Evolutionary conservation across 2,329 filamentous ascomycete genomes (phyloP), one percentile per base, ranked within the genome.

Genomic region (Monosporascus sp.): DNA sequence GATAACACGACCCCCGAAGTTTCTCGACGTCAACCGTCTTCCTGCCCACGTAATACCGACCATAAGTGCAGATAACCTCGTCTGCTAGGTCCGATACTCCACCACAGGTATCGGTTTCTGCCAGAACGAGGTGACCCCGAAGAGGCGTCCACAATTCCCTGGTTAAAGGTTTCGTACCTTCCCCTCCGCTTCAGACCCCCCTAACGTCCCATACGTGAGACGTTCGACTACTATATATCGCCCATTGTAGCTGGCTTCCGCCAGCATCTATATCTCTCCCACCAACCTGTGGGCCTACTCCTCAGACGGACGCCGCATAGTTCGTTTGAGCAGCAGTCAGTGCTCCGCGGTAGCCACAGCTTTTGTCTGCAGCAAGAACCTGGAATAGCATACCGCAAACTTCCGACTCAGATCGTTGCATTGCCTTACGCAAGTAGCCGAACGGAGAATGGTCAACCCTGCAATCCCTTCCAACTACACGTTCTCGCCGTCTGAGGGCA

Each of bases 311-410:
- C 88, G 81, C 87, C 85, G 84, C 88, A 91, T 87, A 84, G 88
- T 92, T 92, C 90, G 90, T 93, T 91, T 95, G 90, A 85, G 90
- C 82, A 85, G 89, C 86, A 95, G 91, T 91, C 88, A 91, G 91
- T 90, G 91, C 91, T 94, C 88, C 88, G 88, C 86, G 81, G 82
- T 84, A 80, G 79, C 74, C 73, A 70, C 70, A 62, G 63, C 56
- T 56, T 48, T 51, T 46, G 51, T 61, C 59, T 59, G 61, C 61
- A 61, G 55, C 57, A 22, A 49, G 55, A 52, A 56, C 48, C 56
- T 38, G 59, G 58, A 58, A 56, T 54, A 34, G 51, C 55, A 60
- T 53, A 51, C 61, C 59, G 58, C 56, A 52, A 57, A 51, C 53
- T 37, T 48, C 52, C 40, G 51, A 37, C 48, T 49, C 50, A 51